Base-by-base conservation (phyloP, 371 early-diverging fungal genomes). In the Rhizopus sp. region DNA sequence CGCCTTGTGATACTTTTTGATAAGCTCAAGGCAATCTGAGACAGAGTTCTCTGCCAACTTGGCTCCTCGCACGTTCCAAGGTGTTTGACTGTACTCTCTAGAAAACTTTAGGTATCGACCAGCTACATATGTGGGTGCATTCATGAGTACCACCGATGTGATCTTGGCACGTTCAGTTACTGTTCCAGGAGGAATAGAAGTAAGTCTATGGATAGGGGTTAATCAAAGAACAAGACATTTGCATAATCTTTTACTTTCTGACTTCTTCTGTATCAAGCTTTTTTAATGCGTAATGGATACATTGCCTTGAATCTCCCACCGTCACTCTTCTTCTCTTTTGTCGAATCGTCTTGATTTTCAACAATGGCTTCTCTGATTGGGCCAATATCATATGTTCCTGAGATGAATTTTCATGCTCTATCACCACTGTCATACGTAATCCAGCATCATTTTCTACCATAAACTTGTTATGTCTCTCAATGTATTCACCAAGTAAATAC, bases 21-120 rank as follows among this genome's bases (percentile, higher is more conserved):
- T 58, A 3, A 81, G 66, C 31, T 80, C 81, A 34, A 92, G 81
- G 44, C 88, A 80, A 50, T 94, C 97, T 2, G 94, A 89, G 0
- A 97, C 95, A 2, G 89, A 90, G 38, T 83, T 71, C 49, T 88
- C 89, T 8, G 91, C 78, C 48, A 94, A 59, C 9, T 88, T 77
- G 30, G 82, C 74, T 17, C 89, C 91, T 5, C 82, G 81, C 12
- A 94, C 78, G 6, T 75, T 58, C 89, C 94, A 94, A 0, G 95
- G 95, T 9, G 97, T 91, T 70, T 97, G 94, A 63, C 91, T 91
- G 63, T 94, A 86, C 59, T 85, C 83, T 32, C 99, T 79, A 12
- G 85, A 77, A 44, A 86, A 82, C 73, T 98, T 98, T 45, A 88
- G 73, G 66, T 98, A 98, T 39, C 97, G 84, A 54, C 78, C 78